Conservation (phyloP, 257 asterid species). For the Cruciata laevipes region DNA sequence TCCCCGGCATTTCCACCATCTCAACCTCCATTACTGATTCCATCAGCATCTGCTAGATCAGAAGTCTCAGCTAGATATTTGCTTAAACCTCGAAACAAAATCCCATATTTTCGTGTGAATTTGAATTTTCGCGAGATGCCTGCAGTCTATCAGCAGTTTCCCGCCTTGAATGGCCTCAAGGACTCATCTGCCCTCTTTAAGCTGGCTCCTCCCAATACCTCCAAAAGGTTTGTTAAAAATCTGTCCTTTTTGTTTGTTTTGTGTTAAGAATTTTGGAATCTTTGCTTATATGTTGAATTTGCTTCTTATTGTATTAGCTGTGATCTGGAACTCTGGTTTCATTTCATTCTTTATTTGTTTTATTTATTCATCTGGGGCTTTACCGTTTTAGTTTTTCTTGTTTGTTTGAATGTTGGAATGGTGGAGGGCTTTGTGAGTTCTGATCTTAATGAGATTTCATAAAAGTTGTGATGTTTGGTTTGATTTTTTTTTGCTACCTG, state of each 20-base stretch:
- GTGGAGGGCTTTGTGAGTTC: background rate
- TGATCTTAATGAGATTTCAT: background rate
- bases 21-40: background rate
- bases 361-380: background rate
- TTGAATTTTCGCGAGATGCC: conserved; percentile 13
- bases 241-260: background rate
- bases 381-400: background rate
- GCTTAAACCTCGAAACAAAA: background rate
- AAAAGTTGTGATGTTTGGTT: background rate
- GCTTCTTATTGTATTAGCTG: background rate
- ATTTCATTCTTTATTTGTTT: background rate
- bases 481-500: too few species aligned
- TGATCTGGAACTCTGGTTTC: background rate
- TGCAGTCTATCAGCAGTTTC: conserved; percentile 17
- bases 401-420: background rate
- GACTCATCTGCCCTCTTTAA: conserved; percentile 9
- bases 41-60: conserved; percentile 7
- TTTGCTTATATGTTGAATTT: background rate
- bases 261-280: background rate
- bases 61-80: background rate
- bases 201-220: conserved; percentile 4
- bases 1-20: conserved; percentile 5
- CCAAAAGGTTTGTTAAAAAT: conserved; percentile 13
- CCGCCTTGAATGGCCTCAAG: conserved; percentile 17
- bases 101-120: background rate